Evolutionary conservation across 2,329 filamentous ascomycete species (phyloP).

Genomic region (Hansfordia pulvinata): DNA sequence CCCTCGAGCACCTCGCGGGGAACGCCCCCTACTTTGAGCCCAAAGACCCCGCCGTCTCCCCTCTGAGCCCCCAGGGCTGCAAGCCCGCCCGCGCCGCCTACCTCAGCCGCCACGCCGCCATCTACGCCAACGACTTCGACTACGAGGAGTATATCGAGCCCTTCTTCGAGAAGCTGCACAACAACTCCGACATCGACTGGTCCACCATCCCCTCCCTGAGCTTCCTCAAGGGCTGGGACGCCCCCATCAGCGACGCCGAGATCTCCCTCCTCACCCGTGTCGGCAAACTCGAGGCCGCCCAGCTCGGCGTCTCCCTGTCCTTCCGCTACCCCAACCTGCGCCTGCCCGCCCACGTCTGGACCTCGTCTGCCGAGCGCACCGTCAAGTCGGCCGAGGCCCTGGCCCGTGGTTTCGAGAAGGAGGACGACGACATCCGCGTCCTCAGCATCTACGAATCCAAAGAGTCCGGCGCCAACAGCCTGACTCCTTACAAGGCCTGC

Average conservation of each 20-base stretch:
- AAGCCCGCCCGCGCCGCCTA: constrained; percentile 36
- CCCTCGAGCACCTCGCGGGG: constrained; percentile 5
- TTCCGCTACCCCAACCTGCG: constrained; percentile 42
- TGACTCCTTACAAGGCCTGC: constrained; percentile 53
- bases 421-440: constrained; percentile 37
- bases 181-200: constrained; percentile 42
- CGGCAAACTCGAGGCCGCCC: constrained; percentile 44
- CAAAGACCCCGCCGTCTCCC: constrained; percentile 29
- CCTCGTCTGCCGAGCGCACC: constrained; percentile 49
- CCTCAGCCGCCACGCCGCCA: constrained; percentile 43
- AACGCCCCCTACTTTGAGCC: constrained; percentile 35
- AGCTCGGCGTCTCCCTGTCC: constrained; percentile 42
- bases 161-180: constrained; percentile 42
- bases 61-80: constrained; percentile 33
- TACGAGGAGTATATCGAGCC: constrained; percentile 43
- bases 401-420: constrained; percentile 39
- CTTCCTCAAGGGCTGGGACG: constrained; percentile 42
- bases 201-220: constrained; percentile 35
- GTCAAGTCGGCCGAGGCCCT: constrained; percentile 43
- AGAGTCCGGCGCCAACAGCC: constrained; percentile 40
- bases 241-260: constrained; percentile 42
- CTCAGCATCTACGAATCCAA: constrained; percentile 41
- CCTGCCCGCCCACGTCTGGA: constrained; percentile 42
- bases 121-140: constrained; percentile 46
- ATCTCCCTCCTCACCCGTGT: constrained; percentile 45